Evolutionary conservation across 1,284 basidiomycete genomes (phyloP).

Genomic region (Trametes pubescens): DNA sequence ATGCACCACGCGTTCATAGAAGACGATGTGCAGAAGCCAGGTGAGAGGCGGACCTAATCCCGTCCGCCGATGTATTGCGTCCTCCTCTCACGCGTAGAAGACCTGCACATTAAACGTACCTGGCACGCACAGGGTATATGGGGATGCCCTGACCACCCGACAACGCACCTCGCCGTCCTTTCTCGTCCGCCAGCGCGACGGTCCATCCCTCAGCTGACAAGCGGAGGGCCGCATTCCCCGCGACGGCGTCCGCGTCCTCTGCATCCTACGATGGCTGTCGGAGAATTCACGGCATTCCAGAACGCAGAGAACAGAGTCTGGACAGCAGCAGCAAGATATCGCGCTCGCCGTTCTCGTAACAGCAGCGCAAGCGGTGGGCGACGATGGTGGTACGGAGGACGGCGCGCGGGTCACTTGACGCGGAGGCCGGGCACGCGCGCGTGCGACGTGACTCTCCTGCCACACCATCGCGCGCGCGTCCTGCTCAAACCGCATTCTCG

Average conservation of each 20-base stretch:
- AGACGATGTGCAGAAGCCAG: not conserved
- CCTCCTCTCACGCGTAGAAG: not conserved
- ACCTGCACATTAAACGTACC: not conserved
- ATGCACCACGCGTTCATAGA: not conserved
- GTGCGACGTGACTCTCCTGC: constrained; percentile 9
- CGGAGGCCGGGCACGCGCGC: constrained; percentile 7
- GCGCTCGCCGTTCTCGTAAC: constrained; percentile 13
- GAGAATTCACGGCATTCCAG: constrained; percentile 21
- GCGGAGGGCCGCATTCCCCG: constrained; percentile 16
- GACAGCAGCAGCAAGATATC: constrained; percentile 1
- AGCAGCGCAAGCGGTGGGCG: constrained; percentile 3
- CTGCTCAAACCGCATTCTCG: not conserved
- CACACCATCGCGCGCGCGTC: not conserved
- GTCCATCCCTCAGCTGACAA: constrained; percentile 12
- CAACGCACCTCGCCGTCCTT: not conserved
- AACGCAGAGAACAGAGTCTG: constrained; percentile 5
- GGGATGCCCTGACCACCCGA: not conserved
- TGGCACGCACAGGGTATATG: not conserved
- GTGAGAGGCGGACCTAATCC: not conserved
- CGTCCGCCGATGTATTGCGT: not conserved
- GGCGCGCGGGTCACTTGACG: constrained; percentile 16
- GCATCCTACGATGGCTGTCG: constrained; percentile 14
- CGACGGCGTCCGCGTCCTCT: constrained; percentile 6
- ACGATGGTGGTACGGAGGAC: constrained; percentile 1
- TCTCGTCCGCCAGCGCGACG: not conserved